phyloP scores from a whole-genome alignment of 306 rosid genomes.

The Astragalus glycyphyllos region DNA sequence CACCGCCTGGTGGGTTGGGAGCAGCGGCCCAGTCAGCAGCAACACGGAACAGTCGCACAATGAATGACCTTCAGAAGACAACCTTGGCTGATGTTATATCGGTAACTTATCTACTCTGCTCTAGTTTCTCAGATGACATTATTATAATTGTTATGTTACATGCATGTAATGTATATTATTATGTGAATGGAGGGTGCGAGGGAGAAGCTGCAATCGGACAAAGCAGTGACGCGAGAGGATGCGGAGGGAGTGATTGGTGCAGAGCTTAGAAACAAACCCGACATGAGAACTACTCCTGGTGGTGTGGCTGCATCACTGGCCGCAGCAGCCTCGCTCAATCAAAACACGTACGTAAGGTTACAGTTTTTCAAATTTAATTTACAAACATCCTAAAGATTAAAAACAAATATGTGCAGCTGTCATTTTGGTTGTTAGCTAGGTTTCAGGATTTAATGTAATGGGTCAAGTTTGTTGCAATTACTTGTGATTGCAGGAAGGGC shows the following conservation, averaged over 20 bases:
- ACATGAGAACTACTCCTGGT: conserved; percentile 66
- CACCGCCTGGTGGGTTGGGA: conserved; percentile 42
- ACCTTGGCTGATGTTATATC: conserved; percentile 50
- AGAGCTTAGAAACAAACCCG: conserved; percentile 60
- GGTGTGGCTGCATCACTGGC: conserved; percentile 68
- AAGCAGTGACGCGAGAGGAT: conserved; percentile 68
- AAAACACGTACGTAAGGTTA: conserved; percentile 17
- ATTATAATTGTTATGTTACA: not conserved
- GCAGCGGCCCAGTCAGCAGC: conserved; percentile 64
- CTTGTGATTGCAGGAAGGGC: not conserved
- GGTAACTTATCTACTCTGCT: conserved; percentile 29
- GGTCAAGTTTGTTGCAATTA: not conserved
- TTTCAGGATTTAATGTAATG: not conserved
- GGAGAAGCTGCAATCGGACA: conserved; percentile 49
- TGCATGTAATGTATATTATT: too few species aligned
- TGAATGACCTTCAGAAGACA: conserved; percentile 38
- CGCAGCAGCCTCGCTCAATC: conserved; percentile 61
- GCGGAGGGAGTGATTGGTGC: conserved; percentile 67
- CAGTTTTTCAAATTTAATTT: not conserved
- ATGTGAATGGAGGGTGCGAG: conserved; percentile 50
- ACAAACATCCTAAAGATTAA: too few species aligned
- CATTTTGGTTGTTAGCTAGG: too few species aligned
- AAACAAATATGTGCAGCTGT: too few species aligned
- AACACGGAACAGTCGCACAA: conserved; percentile 40
- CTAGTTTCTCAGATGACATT: not conserved